Evolutionary conservation across 2,329 filamentous ascomycete genomes (phyloP).

Genomic region (Dichotomopilus funicola): DNA sequence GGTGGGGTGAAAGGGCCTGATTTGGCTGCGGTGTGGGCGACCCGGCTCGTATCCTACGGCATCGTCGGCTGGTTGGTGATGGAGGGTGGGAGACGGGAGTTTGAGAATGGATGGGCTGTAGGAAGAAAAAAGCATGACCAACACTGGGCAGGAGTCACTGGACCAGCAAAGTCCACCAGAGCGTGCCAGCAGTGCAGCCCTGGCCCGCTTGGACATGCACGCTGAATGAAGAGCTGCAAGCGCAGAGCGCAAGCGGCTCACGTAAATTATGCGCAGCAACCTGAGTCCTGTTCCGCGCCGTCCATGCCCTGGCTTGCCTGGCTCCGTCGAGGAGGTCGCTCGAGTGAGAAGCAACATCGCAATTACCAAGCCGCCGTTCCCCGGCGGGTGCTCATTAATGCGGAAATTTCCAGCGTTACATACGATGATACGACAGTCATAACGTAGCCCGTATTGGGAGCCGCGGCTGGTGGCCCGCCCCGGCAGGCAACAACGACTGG

Average conservation of each 20-base stretch:
- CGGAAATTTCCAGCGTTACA: neutral
- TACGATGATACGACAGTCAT: too few relatives aligned
- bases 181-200: too few relatives aligned
- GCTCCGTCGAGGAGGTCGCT: neutral
- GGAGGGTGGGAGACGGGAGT: too few relatives aligned
- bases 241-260: neutral
- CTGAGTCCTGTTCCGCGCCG: neutral
- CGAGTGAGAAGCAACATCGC: constrained; percentile 12
- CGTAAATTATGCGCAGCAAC: constrained; percentile 1
- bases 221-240: constrained; percentile 14
- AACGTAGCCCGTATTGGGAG: too few relatives aligned
- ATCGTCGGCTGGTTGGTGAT: neutral
- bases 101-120: neutral
- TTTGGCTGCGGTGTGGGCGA: neutral
- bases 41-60: constrained; percentile 7
- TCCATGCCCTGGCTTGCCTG: neutral
- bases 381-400: constrained; percentile 8
- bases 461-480: neutral
- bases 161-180: neutral
- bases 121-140: neutral
- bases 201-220: constrained; percentile 6
- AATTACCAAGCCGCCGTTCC: constrained; percentile 11
- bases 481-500: neutral
- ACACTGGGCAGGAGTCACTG: neutral
- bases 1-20: neutral